phyloP scores from a whole-genome alignment of 169 alveolate genomes.

The Cryptosporidium meleagridis region DNA sequence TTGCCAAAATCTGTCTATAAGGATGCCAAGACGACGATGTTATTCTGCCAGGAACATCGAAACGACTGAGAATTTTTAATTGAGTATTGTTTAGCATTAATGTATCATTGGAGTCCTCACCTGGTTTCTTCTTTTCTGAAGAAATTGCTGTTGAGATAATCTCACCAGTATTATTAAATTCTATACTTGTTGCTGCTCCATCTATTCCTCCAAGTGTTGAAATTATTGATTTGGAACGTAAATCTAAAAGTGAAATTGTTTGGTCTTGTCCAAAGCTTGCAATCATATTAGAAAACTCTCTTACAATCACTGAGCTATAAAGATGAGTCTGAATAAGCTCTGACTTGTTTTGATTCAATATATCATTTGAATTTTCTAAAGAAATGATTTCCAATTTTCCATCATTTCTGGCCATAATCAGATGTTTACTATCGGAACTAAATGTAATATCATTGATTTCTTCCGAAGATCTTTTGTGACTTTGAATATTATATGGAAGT shows the following conservation, averaged over 20 bases:
- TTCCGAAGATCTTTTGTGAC: constrained; percentile 29
- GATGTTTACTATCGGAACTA: constrained; percentile 10
- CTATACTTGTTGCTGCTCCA: constrained; percentile 33
- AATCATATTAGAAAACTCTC: constrained; percentile 27
- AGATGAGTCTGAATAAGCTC: constrained; percentile 35
- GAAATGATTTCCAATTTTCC: constrained; percentile 45
- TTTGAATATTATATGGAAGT: constrained; percentile 15
- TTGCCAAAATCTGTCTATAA: constrained; percentile 24
- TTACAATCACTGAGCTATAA: constrained; percentile 15
- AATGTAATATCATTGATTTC: constrained; percentile 45
- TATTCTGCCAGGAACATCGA: constrained; percentile 66
- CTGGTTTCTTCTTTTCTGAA: constrained; percentile 29
- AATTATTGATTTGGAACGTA: constrained; percentile 1
- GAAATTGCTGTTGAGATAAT: constrained; percentile 21
- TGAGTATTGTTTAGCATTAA: constrained; percentile 5
- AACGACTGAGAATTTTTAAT: constrained; percentile 39
- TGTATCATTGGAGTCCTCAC: constrained; percentile 42
- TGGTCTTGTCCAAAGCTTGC: constrained; percentile 72
- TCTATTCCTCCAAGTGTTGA: constrained; percentile 40
- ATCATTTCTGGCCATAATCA: constrained; percentile 70
- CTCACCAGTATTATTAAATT: constrained; percentile 33
- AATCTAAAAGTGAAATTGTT: constrained; percentile 7
- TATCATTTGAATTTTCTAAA: constrained; percentile 1
- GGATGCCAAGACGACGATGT: constrained; percentile 67
- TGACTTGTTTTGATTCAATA: constrained; percentile 2